A percentile compares a stretch with the other conserved stretches of the same genome.
phyloP scores from a whole-genome alignment of 306 rosid genomes.

The Fragaria nilgerrensis region DNA sequence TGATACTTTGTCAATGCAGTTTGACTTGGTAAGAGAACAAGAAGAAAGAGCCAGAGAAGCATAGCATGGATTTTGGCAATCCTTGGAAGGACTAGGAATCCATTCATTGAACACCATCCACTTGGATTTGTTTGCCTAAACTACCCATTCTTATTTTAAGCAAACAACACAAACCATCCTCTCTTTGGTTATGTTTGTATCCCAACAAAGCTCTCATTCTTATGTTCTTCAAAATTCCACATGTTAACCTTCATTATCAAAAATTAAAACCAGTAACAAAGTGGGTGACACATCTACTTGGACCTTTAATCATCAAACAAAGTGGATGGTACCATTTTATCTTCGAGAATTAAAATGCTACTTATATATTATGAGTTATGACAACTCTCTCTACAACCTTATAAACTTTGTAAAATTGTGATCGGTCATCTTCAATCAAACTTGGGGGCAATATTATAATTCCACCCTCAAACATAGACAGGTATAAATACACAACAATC shows the following conservation, averaged over 20 bases:
- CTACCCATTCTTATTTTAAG: slow-evolving; percentile 21
- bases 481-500: slow-evolving; percentile 31
- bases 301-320: background rate
- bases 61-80: slow-evolving; percentile 10
- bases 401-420: background rate
- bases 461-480: background rate
- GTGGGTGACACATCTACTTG: background rate
- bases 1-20: background rate
- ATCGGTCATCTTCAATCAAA: background rate
- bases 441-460: slow-evolving; percentile 26
- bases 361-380: background rate
- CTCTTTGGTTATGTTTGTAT: slow-evolving; percentile 3
- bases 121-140: background rate
- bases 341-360: background rate
- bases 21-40: slow-evolving; percentile 25
- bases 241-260: background rate
- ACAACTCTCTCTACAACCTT: background rate
- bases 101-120: slow-evolving; percentile 26
- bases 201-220: background rate
- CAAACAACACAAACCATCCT: background rate
- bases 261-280: slow-evolving; percentile 2
- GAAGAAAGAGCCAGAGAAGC: slow-evolving; percentile 1
- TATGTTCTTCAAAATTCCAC: background rate
- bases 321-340: no score
- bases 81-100: background rate